Evolutionary conservation across 306 rosid species (phyloP).

Genomic region (Oxytropis ochrocephala): DNA sequence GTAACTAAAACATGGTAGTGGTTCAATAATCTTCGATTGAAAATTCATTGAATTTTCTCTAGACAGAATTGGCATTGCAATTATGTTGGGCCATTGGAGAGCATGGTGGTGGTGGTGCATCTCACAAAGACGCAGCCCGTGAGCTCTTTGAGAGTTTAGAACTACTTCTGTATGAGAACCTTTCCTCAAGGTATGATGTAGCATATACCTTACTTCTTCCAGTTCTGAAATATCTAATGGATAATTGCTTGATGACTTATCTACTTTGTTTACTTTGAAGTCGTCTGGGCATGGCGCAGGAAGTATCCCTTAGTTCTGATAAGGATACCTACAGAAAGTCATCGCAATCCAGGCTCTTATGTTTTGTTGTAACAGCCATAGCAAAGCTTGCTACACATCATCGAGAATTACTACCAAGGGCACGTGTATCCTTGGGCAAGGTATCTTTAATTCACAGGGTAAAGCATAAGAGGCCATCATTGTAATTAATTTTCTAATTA

Average conservation of each 20-base stretch:
- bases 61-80: constrained; percentile 92
- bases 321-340: constrained; percentile 61
- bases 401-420: constrained; percentile 83
- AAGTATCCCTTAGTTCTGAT: constrained; percentile 38
- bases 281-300: constrained; percentile 76
- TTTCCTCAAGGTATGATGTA: constrained; percentile 68
- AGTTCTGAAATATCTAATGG: constrained; percentile 2
- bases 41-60: constrained; percentile 23
- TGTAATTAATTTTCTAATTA: constrained; percentile 6
- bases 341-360: constrained; percentile 86
- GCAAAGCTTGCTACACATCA: constrained; percentile 94
- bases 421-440: constrained; percentile 93
- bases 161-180: constrained; percentile 86
- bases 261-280: constrained; percentile 33
- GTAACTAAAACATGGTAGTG: neutral
- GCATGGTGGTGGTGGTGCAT: constrained; percentile 91
- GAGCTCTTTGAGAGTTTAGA: constrained; percentile 97
- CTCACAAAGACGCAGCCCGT: constrained; percentile 95
- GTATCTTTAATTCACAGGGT: constrained; percentile 26
- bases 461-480: neutral
- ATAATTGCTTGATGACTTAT: constrained; percentile 20
- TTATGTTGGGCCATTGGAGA: constrained; percentile 99
- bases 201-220: constrained; percentile 9
- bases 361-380: constrained; percentile 91
- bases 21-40: constrained; percentile 13